Base-by-base conservation (phyloP, 805 yeast genomes). In the Pichia californica region DNA sequence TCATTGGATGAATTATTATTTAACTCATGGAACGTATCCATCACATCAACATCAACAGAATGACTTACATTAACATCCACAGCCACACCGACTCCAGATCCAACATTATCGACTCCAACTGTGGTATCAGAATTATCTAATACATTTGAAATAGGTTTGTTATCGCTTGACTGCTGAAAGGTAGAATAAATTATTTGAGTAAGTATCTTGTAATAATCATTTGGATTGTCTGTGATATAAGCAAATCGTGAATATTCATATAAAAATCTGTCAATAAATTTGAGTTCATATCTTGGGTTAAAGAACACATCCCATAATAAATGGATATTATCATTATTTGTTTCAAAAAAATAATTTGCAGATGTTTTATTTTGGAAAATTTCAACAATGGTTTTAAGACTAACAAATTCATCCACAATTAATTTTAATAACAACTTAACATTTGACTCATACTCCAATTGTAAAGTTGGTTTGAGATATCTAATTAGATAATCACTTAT, bases 391-490 rank as follows among this genome's bases (percentile, higher is more conserved):
- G 61, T 49, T 14, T 62, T 55, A 4, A 74, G 37, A 3, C 56
- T 50, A 3, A 69, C 48, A 32, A 72, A 58, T 16, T 64, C 69
- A 41, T 68, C 62, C 11, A 64, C 44, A 1, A 73, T 52, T 34
- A 73, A 45, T 25, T 59, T 64, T n/a, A 63, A 44, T 7, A 71
- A 49, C 11, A 72, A 57, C 31, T 61, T 68, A 36, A 63, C 49
- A 41, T 67, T 62, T 20, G 59, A 48, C 3, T 64, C 61, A 43
- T 64, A 67, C 34, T 66, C 68, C 23, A 64, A 45, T 18, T 63
- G 52, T 15, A 64, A 37, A 0, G 66, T 57, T 1, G 67, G 63
- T n/a, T 57, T 44, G 0, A 62, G 46, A 21, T 54, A 50, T 32
- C 57, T 54, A 30, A 47, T 53, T 13, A 63, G 40, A 48, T 62